phyloP scores from a whole-genome alignment of 1,139 yeast species.

The Diutina rugosa region DNA sequence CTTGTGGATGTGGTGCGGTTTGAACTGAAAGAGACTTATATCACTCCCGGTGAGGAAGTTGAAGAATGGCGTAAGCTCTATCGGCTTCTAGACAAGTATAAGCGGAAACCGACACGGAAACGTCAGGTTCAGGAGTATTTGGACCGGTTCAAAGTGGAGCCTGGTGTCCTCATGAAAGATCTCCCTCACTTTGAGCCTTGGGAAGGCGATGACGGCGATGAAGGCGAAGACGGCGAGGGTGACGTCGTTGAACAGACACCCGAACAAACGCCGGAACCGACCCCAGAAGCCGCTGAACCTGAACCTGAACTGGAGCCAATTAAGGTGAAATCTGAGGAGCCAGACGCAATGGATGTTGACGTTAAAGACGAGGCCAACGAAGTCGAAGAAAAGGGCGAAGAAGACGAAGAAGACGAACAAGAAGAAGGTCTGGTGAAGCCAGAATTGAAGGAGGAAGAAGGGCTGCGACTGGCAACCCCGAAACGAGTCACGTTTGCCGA shows the following conservation, averaged over 20 bases:
- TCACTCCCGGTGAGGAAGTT: slow-evolving; percentile 43
- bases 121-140: background rate
- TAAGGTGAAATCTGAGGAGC: background rate
- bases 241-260: background rate
- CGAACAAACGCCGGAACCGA: background rate
- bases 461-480: background rate
- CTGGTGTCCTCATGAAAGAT: background rate
- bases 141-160: background rate
- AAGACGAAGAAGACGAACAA: background rate
- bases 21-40: slow-evolving; percentile 24
- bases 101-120: background rate
- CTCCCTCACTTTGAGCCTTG: background rate
- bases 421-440: background rate
- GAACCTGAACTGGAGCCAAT: background rate
- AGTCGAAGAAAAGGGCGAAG: background rate
- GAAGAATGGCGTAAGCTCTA: slow-evolving; percentile 25
- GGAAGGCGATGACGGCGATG: background rate
- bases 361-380: background rate
- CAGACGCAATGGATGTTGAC: background rate
- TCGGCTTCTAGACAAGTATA: slow-evolving; percentile 15
- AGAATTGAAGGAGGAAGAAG: slow-evolving; percentile 2
- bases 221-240: background rate
- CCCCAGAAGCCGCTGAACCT: background rate
- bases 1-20: slow-evolving; percentile 48
- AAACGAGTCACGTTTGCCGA: slow-evolving; percentile 20